A percentile compares a stretch with the other conserved stretches of the same genome.
Conservation (phyloP, 192 early-diverging fungal species). For the Thoreauomyces humboldtii region DNA sequence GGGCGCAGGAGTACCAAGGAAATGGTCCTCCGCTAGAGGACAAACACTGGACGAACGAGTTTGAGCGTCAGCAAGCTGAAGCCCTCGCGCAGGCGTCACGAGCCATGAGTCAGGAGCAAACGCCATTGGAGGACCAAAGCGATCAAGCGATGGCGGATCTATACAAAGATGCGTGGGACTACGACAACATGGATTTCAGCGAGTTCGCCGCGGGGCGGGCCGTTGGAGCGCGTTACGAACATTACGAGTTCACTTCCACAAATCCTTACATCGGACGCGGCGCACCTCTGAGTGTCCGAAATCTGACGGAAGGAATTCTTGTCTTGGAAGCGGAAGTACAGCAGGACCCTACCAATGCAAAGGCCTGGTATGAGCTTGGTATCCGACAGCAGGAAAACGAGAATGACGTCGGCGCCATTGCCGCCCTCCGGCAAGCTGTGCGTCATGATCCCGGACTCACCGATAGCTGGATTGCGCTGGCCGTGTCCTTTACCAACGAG, state of each 20-base stretch:
- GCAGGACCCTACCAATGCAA: conserved; percentile 71
- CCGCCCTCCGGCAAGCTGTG: conserved; percentile 80
- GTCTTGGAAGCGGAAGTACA: conserved; percentile 88
- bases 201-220: conserved; percentile 2
- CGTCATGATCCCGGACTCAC: conserved; percentile 67
- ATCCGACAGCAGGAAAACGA: conserved; percentile 96
- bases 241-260: conserved; percentile 71
- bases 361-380: conserved; percentile 84
- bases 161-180: conserved; percentile 21
- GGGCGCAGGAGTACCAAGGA: conserved; percentile 32
- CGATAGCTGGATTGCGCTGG: conserved; percentile 81
- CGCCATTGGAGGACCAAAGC: not conserved
- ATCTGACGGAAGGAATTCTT: conserved; percentile 84
- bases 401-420: conserved; percentile 86
- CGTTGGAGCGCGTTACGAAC: conserved; percentile 4
- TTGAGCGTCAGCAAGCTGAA: not conserved
- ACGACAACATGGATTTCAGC: conserved; percentile 2
- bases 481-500: conserved; percentile 95
- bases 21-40: conserved; percentile 12
- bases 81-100: not conserved
- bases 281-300: conserved; percentile 38
- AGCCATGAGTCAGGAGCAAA: too few species aligned
- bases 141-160: conserved; percentile 9
- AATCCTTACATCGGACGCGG: conserved; percentile 66
- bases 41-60: conserved; percentile 16